Conservation (phyloP, 441 rosid species). For the Gossypium gossypioides region DNA sequence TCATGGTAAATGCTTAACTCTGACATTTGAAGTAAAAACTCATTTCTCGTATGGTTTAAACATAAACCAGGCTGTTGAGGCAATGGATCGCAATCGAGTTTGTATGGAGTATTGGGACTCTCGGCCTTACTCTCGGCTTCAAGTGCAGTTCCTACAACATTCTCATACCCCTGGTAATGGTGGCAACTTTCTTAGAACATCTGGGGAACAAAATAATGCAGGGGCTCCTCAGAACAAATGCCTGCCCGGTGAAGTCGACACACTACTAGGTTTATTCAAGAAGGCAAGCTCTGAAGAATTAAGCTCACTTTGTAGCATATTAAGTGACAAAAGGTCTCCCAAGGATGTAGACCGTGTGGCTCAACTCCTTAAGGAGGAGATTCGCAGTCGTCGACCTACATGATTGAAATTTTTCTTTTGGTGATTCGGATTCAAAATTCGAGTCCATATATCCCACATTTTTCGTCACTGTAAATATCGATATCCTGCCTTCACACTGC, state of each 20-base stretch:
- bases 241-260: constrained; percentile 29
- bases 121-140: constrained; percentile 85
- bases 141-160: constrained; percentile 55
- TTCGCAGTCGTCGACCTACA: constrained; percentile 34
- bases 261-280: constrained; percentile 50
- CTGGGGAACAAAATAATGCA: constrained; percentile 20
- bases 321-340: constrained; percentile 32
- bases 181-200: constrained; percentile 18
- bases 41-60: background rate
- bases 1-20: background rate
- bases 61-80: constrained; percentile 66
- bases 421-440: constrained; percentile 13
- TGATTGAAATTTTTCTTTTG: constrained; percentile 17
- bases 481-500: constrained; percentile 3
- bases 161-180: constrained; percentile 24
- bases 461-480: constrained; percentile 33
- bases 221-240: constrained; percentile 19
- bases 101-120: constrained; percentile 89
- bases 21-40: constrained; percentile 1
- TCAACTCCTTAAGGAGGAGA: constrained; percentile 55
- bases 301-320: constrained; percentile 33
- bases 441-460: constrained; percentile 1
- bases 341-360: constrained; percentile 32
- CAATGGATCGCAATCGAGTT: constrained; percentile 72
- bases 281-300: constrained; percentile 70